Conservation (phyloP, 2,329 filamentous ascomycete genomes). For the Xylaria sp. region DNA sequence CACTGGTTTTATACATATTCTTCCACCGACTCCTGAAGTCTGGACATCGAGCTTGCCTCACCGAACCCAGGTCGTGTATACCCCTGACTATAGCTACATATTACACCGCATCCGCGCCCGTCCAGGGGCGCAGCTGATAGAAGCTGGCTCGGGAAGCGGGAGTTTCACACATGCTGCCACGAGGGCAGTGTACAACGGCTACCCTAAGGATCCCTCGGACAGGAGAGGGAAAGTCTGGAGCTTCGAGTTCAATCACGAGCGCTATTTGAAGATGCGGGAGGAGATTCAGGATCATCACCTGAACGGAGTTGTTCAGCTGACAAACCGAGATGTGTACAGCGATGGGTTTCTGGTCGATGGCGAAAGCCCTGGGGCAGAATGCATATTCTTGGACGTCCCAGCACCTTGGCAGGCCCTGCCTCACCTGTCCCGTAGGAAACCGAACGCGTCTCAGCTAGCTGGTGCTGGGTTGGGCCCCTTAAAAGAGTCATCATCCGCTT, state of each 20-base stretch:
- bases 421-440: slow-evolving; percentile 72
- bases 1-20: slow-evolving; percentile 80
- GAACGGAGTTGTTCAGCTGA: slow-evolving; percentile 73
- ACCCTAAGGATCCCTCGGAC: slow-evolving; percentile 59
- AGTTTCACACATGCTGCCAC: slow-evolving; percentile 85
- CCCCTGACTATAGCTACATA: slow-evolving; percentile 87
- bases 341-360: slow-evolving; percentile 75
- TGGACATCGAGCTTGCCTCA: slow-evolving; percentile 86
- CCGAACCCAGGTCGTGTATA: slow-evolving; percentile 87
- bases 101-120: slow-evolving; percentile 79
- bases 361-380: slow-evolving; percentile 71
- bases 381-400: slow-evolving; percentile 82
- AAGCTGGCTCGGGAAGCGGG: slow-evolving; percentile 84
- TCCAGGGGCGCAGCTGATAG: slow-evolving; percentile 78
- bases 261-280: slow-evolving; percentile 74
- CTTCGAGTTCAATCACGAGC: slow-evolving; percentile 82
- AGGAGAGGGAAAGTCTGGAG: slow-evolving; percentile 78
- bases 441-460: slow-evolving; percentile 46
- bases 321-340: slow-evolving; percentile 82
- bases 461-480: slow-evolving; percentile 36
- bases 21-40: slow-evolving; percentile 82
- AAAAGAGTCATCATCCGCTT: slow-evolving; percentile 48
- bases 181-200: slow-evolving; percentile 80
- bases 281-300: slow-evolving; percentile 78
- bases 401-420: slow-evolving; percentile 83